Conservation (phyloP, 345 rosid species). For the Salix udensis region DNA sequence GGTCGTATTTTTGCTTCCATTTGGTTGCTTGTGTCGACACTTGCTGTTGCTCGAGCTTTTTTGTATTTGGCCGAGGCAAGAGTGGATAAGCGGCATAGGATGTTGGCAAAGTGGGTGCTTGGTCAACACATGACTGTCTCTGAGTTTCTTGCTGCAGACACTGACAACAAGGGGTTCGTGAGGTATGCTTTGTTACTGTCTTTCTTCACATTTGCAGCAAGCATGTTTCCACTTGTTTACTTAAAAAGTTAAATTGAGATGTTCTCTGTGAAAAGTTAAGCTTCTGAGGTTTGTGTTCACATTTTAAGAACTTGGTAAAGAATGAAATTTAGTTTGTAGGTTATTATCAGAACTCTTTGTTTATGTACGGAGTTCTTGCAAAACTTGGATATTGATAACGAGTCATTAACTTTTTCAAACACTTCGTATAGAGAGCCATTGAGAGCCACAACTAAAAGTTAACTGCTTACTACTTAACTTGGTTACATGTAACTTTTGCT, state of each 20-base stretch:
- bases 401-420: background rate
- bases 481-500: background rate
- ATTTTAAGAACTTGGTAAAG: background rate
- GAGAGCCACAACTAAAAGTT: background rate
- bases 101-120: conserved; percentile 70
- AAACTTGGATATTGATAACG: background rate
- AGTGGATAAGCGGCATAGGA: conserved; percentile 83
- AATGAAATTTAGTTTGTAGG: background rate
- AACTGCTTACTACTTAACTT: background rate
- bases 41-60: conserved; percentile 83
- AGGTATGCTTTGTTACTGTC: conserved; percentile 44
- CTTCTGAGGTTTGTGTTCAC: background rate
- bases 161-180: conserved; percentile 72
- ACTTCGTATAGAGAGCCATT: background rate
- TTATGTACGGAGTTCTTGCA: background rate
- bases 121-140: conserved; percentile 76
- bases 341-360: background rate
- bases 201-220: background rate
- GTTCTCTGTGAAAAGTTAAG: background rate
- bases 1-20: conserved; percentile 80
- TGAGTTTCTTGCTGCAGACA: conserved; percentile 83
- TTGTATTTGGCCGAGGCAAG: conserved; percentile 79
- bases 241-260: background rate
- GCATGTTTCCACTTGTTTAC: background rate
- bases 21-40: conserved; percentile 88